Evolutionary conservation across 2,329 filamentous ascomycete species (phyloP), one percentile per base, ranked within the genome.

Genomic region (Fusarium lyarnte): DNA sequence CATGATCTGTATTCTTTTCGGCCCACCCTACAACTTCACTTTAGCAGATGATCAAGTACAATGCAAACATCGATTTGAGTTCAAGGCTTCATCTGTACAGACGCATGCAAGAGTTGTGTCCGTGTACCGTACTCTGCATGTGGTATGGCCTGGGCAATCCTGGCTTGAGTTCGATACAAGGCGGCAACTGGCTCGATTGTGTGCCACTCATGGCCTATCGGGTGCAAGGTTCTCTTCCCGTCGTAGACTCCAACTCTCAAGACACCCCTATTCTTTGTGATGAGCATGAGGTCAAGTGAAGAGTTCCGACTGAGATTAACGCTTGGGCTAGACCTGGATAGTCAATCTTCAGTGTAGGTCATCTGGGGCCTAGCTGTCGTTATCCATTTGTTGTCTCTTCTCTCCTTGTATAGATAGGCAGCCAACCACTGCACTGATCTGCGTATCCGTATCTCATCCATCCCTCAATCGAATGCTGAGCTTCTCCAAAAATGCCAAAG

Each of bases 121-220:
- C 33, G 41, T 53, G 58, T 38, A 53, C 55, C 42, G 58, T 39
- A 45, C 41, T 29, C 47, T 55, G 41, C 58, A 66, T 52, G 39
- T 52, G 42, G 53, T 46, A 23, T 58, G 31, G 53, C 66, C 70
- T 49, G 51, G 70, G 66, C 66, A 70, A 49, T 54, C 70, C 66
- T 58, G 43, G 55, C 47, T 63, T 66, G 66, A 58, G 60, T 49
- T 72, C 38, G 69, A 69, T 58, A 67, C 67, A 71, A 66, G 57
- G 53, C 70, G 65, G 65, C 57, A 72, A 47, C 47, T 65, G 69
- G 65, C 70, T 72, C 63, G 60, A 66, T 73, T 70, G 57, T 73
- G 70, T 73, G 70, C 69, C 66, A 73, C 70, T 73, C 70, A 70
- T 70, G 70, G 65, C 51, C 58, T 72, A 60, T 54, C 62, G 60